Percentiles rank a stretch among this genome's conserved stretches.
Conservation (phyloP, 805 yeast species). For the Sungouiozyma ichnusensis region DNA sequence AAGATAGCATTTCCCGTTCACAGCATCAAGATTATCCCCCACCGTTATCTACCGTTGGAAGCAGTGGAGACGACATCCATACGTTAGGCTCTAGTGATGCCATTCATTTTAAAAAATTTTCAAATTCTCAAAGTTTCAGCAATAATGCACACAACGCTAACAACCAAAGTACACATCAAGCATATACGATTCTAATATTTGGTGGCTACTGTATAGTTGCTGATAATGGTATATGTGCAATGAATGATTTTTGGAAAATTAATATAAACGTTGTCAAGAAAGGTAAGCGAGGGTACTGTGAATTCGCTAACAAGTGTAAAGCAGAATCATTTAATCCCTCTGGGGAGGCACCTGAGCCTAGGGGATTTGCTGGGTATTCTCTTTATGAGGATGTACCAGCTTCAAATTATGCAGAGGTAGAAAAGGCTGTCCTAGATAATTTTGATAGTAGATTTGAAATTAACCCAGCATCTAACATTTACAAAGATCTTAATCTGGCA, state of each 20-base stretch:
- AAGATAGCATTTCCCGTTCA: neutral
- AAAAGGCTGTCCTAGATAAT: slow-evolving; percentile 4
- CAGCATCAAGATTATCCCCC: neutral
- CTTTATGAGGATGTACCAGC: slow-evolving; percentile 5
- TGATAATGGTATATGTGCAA: slow-evolving; percentile 24
- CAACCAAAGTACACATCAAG: neutral
- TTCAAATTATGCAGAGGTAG: slow-evolving; percentile 3
- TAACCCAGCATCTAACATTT: neutral
- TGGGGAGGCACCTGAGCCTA: slow-evolving; percentile 18
- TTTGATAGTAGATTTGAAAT: slow-evolving; percentile 5
- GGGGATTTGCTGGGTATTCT: slow-evolving; percentile 30
- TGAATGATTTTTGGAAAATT: slow-evolving; percentile 34
- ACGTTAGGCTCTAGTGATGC: neutral
- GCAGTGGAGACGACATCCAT: neutral
- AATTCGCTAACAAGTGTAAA: slow-evolving; percentile 28
- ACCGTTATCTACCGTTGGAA: neutral
- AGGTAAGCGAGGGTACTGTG: slow-evolving; percentile 27
- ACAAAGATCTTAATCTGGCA: neutral
- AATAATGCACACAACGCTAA: neutral
- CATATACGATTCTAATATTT: slow-evolving; percentile 27
- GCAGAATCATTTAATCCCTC: slow-evolving; percentile 24
- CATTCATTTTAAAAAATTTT: neutral
- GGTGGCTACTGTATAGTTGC: slow-evolving; percentile 37
- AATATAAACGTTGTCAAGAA: slow-evolving; percentile 30
- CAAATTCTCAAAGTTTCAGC: neutral